Conservation (phyloP, 2,329 filamentous ascomycete genomes). For the Geosmithia flava region DNA sequence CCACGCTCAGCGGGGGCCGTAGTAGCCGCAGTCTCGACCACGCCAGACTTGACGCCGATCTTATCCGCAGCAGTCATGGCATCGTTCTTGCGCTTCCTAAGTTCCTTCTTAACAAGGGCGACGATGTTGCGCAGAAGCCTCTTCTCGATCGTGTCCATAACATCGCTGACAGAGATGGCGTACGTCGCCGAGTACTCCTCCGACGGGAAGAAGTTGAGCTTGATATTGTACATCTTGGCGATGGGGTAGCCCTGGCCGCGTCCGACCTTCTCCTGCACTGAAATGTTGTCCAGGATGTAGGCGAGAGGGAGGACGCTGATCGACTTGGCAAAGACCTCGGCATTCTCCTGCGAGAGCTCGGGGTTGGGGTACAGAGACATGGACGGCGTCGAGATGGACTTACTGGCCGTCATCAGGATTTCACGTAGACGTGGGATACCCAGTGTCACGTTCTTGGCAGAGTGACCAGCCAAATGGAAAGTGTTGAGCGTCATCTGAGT, state of each 20-base stretch:
- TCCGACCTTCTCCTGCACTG: constrained; percentile 69
- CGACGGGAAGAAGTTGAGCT: constrained; percentile 71
- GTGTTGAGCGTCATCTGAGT: constrained; percentile 99
- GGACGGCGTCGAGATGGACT: constrained; percentile 75
- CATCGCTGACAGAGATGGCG: constrained; percentile 66
- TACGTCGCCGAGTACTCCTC: constrained; percentile 79
- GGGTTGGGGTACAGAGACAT: constrained; percentile 76
- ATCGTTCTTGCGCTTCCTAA: constrained; percentile 65
- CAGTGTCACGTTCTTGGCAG: constrained; percentile 95
- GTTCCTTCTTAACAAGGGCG: constrained; percentile 58
- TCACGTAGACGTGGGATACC: constrained; percentile 96
- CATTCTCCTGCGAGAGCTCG: constrained; percentile 55
- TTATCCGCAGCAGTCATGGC: constrained; percentile 63
- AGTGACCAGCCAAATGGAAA: constrained; percentile 98
- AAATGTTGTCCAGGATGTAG: constrained; percentile 71
- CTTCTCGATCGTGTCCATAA: constrained; percentile 67
- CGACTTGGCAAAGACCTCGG: constrained; percentile 75
- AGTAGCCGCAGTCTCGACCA: constrained; percentile 35
- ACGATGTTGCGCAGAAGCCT: constrained; percentile 66
- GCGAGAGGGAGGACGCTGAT: constrained; percentile 79
- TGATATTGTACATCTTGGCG: constrained; percentile 77
- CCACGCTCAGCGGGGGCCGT: constrained; percentile 19
- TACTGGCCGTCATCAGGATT: constrained; percentile 95
- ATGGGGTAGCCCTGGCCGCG: constrained; percentile 51
- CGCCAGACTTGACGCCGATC: constrained; percentile 44